Evolutionary conservation across 1,139 yeast species (phyloP).

Genomic region (Taphrina deformans): DNA sequence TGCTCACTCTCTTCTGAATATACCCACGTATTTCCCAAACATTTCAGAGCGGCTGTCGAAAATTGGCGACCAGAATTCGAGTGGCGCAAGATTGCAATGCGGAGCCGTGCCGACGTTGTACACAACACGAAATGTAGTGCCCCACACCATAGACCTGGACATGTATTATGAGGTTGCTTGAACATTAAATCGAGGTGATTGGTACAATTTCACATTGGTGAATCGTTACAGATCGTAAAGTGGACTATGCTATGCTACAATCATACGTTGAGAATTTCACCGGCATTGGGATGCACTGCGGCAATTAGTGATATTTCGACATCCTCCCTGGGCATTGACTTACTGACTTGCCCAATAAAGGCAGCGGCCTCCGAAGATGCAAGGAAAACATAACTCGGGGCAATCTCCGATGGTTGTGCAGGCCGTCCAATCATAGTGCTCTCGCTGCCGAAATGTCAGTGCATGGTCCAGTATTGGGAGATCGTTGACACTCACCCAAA

Average conservation of each 20-base stretch:
- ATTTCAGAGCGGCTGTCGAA: no score
- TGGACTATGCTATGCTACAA: background rate
- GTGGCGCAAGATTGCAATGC: background rate
- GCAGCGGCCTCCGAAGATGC: slow-evolving; percentile 32
- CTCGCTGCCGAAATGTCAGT: background rate
- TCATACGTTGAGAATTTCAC: slow-evolving; percentile 9
- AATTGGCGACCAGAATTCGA: background rate
- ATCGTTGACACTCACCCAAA: slow-evolving; percentile 3
- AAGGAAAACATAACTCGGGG: slow-evolving; percentile 34
- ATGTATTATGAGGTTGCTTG: no score
- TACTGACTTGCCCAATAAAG: slow-evolving; percentile 23
- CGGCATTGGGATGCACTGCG: slow-evolving; percentile 18
- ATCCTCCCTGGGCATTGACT: no score
- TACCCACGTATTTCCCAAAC: no score
- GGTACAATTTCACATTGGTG: no score
- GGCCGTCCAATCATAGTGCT: slow-evolving; percentile 27
- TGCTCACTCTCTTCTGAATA: no score
- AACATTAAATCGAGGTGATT: no score
- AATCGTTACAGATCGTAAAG: background rate
- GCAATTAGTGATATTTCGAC: background rate
- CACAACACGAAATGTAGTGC: no score
- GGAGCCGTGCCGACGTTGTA: background rate
- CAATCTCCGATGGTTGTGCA: slow-evolving; percentile 36
- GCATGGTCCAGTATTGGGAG: background rate
- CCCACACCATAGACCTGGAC: no score